phyloP scores from a whole-genome alignment of 2,329 filamentous ascomycete species.

The Tricladium varicosporioides region DNA sequence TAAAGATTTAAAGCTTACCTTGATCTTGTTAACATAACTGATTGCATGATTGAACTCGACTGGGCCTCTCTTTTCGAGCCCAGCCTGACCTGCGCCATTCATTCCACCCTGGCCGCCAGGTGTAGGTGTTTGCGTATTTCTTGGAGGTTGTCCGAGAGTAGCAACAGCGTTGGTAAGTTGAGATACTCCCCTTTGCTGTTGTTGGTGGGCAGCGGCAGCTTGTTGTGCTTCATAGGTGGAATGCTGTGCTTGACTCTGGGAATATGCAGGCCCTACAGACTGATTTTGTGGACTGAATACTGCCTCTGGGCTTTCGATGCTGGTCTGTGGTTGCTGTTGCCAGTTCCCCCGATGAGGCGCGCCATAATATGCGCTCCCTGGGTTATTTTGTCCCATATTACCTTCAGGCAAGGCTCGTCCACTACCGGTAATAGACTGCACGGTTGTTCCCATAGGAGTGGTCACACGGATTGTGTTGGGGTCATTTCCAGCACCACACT shows the following conservation, averaged over 20 bases:
- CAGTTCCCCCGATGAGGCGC: slow-evolving; percentile 44
- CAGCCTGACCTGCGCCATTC: slow-evolving; percentile 60
- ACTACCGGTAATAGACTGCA: slow-evolving; percentile 71
- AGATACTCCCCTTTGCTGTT: slow-evolving; percentile 64
- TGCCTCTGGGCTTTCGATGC: slow-evolving; percentile 61
- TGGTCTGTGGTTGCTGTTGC: slow-evolving; percentile 55
- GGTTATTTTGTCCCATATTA: slow-evolving; percentile 23
- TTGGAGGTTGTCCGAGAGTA: slow-evolving; percentile 40
- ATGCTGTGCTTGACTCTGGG: slow-evolving; percentile 39
- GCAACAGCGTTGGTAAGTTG: slow-evolving; percentile 62
- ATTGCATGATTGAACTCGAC: slow-evolving; percentile 99
- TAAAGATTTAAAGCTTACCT: slow-evolving; percentile 55
- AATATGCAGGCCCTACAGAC: slow-evolving; percentile 47
- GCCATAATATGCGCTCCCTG: slow-evolving; percentile 40
- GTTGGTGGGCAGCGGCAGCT: slow-evolving; percentile 49
- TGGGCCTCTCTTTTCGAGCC: slow-evolving; percentile 82
- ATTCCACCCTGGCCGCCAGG: slow-evolving; percentile 53
- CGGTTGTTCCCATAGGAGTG: slow-evolving; percentile 95
- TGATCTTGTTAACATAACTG: slow-evolving; percentile 99
- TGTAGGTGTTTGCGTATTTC: slow-evolving; percentile 60
- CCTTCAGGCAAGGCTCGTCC: slow-evolving; percentile 41
- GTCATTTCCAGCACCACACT: slow-evolving; percentile 90
- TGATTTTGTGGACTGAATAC: slow-evolving; percentile 59
- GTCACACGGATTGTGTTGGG: slow-evolving; percentile 96
- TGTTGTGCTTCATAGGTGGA: slow-evolving; percentile 41